These are phyloP conservation scores for Epichloe baconii DNA, from an alignment of 2,329 filamentous ascomycete genomes.

Conservation along the genomic window DNA sequence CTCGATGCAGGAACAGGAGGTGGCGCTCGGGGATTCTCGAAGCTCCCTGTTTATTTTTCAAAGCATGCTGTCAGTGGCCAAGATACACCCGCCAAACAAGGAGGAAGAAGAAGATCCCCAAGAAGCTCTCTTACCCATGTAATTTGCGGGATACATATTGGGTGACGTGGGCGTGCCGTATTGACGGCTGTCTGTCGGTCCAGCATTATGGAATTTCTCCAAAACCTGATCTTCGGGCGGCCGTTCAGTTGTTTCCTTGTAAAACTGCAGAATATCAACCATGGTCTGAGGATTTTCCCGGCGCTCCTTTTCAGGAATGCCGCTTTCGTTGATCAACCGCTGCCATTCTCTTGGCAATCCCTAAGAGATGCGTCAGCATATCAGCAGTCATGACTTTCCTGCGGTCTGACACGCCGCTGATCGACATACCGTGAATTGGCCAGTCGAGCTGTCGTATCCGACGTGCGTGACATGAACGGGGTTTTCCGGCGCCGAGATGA, in stretches of 20 bases:
- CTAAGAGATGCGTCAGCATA: conserved; percentile 30
- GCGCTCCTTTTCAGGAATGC: conserved; percentile 91
- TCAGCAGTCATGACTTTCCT: too few relatives aligned
- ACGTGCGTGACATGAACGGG: conserved; percentile 97
- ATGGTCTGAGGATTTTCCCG: conserved; percentile 92
- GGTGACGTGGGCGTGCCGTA: conserved; percentile 32
- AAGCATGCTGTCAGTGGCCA: background rate
- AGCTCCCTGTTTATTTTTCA: conserved; percentile 48
- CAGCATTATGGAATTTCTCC: conserved; percentile 91
- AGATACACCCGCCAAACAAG: background rate
- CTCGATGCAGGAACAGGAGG: conserved; percentile 64
- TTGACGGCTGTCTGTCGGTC: conserved; percentile 40
- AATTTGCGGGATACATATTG: conserved; percentile 40
- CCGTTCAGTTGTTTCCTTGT: conserved; percentile 81
- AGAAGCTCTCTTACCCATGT: conserved; percentile 54
- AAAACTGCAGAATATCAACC: conserved; percentile 90
- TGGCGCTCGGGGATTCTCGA: conserved; percentile 89
- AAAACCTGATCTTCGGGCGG: conserved; percentile 76
- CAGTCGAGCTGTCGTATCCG: conserved; percentile 90
- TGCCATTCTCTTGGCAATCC: conserved; percentile 98
- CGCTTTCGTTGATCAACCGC: conserved; percentile 84
- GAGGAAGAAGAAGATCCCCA: conserved; percentile 17
- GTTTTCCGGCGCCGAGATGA: conserved; percentile 96
- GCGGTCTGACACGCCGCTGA: background rate
- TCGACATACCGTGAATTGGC: conserved; percentile 72